Conservation (phyloP, 352 stramenopile genomes). For the Globisporangium middletonii region DNA sequence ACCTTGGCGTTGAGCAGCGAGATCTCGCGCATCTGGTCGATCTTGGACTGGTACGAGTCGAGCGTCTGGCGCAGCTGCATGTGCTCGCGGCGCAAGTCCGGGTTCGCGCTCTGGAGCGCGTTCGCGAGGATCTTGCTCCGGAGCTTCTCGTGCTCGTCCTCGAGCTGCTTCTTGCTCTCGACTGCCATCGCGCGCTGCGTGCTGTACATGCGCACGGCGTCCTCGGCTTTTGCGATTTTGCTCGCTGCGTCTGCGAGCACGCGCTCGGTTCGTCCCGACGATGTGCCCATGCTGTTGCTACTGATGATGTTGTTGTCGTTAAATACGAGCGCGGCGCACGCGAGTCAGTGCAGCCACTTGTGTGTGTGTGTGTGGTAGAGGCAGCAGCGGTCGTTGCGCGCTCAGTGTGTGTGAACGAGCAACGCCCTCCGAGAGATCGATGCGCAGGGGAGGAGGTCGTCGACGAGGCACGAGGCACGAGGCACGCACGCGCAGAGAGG, state of each 20-base stretch:
- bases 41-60: constrained; percentile 85
- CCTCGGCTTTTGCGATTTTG: constrained; percentile 71
- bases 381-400: no score
- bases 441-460: not conserved
- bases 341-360: not conserved
- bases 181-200: constrained; percentile 39
- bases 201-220: constrained; percentile 50
- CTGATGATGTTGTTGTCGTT: not conserved
- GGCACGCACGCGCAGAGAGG: no score
- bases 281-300: constrained; percentile 33
- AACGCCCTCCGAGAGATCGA: not conserved
- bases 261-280: constrained; percentile 42
- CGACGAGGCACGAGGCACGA: no score
- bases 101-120: constrained; percentile 69
- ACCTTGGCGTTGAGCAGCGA: constrained; percentile 80
- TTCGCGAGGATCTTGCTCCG: constrained; percentile 70
- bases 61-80: constrained; percentile 80
- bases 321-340: not conserved
- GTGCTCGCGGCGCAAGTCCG: constrained; percentile 75
- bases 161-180: constrained; percentile 66
- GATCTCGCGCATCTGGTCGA: constrained; percentile 85
- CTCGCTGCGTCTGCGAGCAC: constrained; percentile 64
- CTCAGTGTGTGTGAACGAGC: not conserved
- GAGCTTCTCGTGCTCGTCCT: constrained; percentile 81
- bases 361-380: not conserved